Percentiles rank a stretch among this genome's conserved stretches.
Evolutionary conservation across 192 early-diverging fungal species (phyloP).

Genomic region (Coemansia sp.): DNA sequence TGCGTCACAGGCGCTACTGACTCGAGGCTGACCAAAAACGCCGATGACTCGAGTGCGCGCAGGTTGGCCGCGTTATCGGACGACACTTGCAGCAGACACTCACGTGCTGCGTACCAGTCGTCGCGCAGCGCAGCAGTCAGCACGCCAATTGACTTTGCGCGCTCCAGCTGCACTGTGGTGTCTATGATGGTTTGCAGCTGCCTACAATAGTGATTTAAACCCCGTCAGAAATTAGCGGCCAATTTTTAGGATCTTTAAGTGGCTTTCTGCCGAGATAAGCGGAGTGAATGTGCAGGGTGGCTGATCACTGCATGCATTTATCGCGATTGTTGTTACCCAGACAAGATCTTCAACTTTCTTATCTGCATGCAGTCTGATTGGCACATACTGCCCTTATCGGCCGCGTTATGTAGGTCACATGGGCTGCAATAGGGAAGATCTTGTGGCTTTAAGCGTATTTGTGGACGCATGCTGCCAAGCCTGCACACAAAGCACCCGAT

Average conservation of each 20-base stretch:
- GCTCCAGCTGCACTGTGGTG: slow-evolving; percentile 40
- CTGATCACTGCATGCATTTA: background rate
- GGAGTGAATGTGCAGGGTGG: background rate
- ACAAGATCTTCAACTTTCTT: background rate
- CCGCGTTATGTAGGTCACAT: slow-evolving; percentile 1
- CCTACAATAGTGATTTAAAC: slow-evolving; percentile 28
- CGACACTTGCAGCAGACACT: slow-evolving; percentile 59
- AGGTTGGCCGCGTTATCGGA: slow-evolving; percentile 63
- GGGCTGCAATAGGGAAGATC: background rate
- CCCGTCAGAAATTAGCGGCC: slow-evolving; percentile 1
- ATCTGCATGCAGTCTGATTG: slow-evolving; percentile 3
- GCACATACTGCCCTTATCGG: slow-evolving; percentile 4
- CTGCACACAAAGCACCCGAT: background rate
- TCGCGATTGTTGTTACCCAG: background rate
- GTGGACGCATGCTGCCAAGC: no score
- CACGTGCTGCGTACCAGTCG: slow-evolving; percentile 57
- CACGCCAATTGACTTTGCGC: slow-evolving; percentile 52
- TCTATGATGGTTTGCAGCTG: slow-evolving; percentile 70
- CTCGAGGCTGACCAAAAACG: slow-evolving; percentile 79
- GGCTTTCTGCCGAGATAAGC: background rate
- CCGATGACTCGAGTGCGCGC: slow-evolving; percentile 68
- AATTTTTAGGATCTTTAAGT: background rate
- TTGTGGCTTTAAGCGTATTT: no score
- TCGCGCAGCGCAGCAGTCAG: slow-evolving; percentile 60
- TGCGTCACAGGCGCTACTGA: slow-evolving; percentile 65